phyloP scores from a whole-genome alignment of 257 asterid species.

The Solanum chilense region DNA sequence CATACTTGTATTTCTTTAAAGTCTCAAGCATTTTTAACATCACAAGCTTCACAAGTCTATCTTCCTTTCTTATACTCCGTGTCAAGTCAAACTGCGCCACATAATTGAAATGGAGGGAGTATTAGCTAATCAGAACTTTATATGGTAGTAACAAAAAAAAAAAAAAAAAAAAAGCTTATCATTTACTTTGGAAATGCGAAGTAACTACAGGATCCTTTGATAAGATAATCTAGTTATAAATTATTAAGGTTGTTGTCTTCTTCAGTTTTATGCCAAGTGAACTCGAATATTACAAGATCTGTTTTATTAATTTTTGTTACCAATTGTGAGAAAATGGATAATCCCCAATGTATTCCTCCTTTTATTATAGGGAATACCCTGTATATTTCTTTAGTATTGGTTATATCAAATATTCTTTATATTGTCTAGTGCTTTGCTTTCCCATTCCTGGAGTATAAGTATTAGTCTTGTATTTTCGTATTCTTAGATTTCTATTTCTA shows the following conservation, averaged over 20 bases:
- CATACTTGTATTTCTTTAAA: neutral
- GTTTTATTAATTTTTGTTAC: neutral
- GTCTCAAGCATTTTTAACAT: neutral
- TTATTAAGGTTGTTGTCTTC: neutral
- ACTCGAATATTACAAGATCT: neutral
- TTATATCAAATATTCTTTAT: too few relatives aligned
- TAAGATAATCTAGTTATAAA: neutral
- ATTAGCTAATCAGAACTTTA: neutral
- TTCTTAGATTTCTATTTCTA: too few relatives aligned
- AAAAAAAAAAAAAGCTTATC: neutral
- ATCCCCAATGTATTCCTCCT: neutral
- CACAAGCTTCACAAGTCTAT: neutral
- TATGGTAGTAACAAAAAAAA: neutral
- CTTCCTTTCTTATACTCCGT: neutral
- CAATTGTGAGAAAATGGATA: neutral
- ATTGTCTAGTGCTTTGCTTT: too few relatives aligned
- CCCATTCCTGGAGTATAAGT: too few relatives aligned
- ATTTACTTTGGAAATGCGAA: neutral
- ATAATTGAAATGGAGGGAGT: neutral
- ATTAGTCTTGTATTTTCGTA: too few relatives aligned
- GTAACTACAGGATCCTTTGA: neutral
- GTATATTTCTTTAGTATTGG: neutral
- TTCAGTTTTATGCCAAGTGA: neutral
- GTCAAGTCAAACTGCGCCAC: neutral
- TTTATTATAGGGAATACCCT: neutral